A percentile compares a stretch with the other conserved stretches of the same genome.
phyloP scores from a whole-genome alignment of 768 basidiomycete species.

The Candolleomyces efflorescens region DNA sequence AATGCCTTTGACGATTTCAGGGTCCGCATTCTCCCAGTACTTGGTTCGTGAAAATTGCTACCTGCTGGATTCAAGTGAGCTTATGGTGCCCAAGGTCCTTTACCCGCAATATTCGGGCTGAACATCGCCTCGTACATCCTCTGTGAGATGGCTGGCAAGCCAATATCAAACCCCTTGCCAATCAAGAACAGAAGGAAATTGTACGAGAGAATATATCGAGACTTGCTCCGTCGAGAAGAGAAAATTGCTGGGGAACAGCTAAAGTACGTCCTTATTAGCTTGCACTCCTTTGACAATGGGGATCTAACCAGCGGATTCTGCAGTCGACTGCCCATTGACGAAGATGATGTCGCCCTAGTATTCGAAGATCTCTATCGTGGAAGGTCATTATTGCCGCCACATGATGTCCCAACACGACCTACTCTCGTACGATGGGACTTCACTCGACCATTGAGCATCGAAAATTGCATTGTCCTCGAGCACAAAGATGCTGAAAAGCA shows the following conservation, averaged over 20 bases:
- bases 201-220: conserved; percentile 74
- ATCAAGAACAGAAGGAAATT: conserved; percentile 83
- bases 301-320: background rate
- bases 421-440: conserved; percentile 82
- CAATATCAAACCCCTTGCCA: conserved; percentile 77
- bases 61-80: background rate
- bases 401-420: conserved; percentile 67
- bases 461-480: conserved; percentile 87
- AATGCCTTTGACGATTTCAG: conserved; percentile 90
- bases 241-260: conserved; percentile 57
- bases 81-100: conserved; percentile 44
- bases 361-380: conserved; percentile 87
- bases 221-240: conserved; percentile 71
- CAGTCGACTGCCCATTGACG: conserved; percentile 75
- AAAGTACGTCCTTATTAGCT: conserved; percentile 41
- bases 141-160: conserved; percentile 80
- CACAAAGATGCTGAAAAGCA: conserved; percentile 70
- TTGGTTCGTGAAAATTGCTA: conserved; percentile 45
- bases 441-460: conserved; percentile 52
- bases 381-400: conserved; percentile 75
- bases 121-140: conserved; percentile 86
- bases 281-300: background rate
- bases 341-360: conserved; percentile 77
- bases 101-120: conserved; percentile 90
- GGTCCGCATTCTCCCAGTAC: conserved; percentile 88